Base-by-base conservation (phyloP, 441 rosid genomes). In the Aleurites moluccanus region DNA sequence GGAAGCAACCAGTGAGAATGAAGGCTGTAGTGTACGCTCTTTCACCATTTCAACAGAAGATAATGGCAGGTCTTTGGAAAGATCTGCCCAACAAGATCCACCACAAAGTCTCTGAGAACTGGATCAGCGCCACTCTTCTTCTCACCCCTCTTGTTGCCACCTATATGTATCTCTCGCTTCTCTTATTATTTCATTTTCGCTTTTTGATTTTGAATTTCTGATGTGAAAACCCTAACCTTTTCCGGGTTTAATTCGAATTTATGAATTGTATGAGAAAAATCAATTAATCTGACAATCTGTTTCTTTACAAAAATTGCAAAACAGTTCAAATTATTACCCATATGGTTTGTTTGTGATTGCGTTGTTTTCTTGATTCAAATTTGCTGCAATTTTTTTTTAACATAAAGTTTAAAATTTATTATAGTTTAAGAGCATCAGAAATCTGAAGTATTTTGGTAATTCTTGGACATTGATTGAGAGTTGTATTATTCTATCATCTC, bases 1-100 rank as follows among this genome's bases (percentile, higher is more conserved):
- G 94, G 78, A 93, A 92, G 87, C 92, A 87, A 61, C 97, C 92
- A 73, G 95, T 93, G 85, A 88, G 77, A 83, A 78, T 92, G 93
- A 93, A 87, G 89, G 99, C 99, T 69, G 98, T 96, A 80, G 83
- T 93, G 16, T 96, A 96, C 87, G 88, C 97, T 2, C 87, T 96
- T 65, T 96, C 99, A 4, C 98, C 99, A 71, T 96, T 90, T 79
- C 98, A 96, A 81, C 99, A 96, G 87, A 92, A 93, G 88, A 56
- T 87, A 9, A 92, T 93, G 98, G 18, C 85, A 0, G 98, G 97
- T 2, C 89, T 93, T 4, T 93, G 94, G 94, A 92, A 88, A 40
- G 97, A 88, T 86, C 79, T 93, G 11, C 88, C 96, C 0, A 73
- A 63, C 68, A 96, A 93, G 97, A 86, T 96, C 79, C 84, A 83